Percentiles rank a stretch among this genome's conserved stretches.
Evolutionary conservation across 495 filamentous ascomycete genomes (phyloP).

Genomic region (Friedmanniomyces simplex): DNA sequence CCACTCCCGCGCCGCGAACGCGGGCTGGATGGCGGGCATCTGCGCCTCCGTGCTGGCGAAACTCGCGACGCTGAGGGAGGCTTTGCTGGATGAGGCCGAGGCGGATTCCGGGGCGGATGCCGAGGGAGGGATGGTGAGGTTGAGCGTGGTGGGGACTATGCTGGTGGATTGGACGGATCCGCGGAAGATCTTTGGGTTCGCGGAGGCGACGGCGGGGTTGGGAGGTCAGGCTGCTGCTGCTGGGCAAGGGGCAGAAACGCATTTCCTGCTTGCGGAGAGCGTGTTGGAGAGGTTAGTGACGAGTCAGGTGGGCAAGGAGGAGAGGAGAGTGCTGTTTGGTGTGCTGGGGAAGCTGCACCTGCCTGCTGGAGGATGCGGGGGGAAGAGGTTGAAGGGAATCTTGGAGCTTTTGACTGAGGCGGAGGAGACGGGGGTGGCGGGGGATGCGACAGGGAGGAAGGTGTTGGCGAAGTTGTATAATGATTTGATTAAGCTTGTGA

Average conservation of each 20-base stretch:
- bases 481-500: conserved; percentile 18
- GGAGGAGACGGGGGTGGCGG: conserved; percentile 23
- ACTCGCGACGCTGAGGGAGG: conserved; percentile 41
- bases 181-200: conserved; percentile 66
- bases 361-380: conserved; percentile 35
- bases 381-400: conserved; percentile 29
- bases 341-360: conserved; percentile 79
- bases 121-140: conserved; percentile 42
- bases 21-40: conserved; percentile 62
- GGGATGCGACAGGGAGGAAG: conserved; percentile 28
- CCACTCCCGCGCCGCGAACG: conserved; percentile 69
- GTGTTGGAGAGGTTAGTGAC: conserved; percentile 47
- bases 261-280: conserved; percentile 53
- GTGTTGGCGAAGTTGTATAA: conserved; percentile 25
- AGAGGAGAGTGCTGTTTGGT: conserved; percentile 68
- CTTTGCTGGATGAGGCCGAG: conserved; percentile 45
- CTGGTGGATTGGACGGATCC: conserved; percentile 95
- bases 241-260: conserved; percentile 42
- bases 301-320: conserved; percentile 54
- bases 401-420: conserved; percentile 24
- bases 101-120: conserved; percentile 65
- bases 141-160: conserved; percentile 64
- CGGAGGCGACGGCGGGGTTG: conserved; percentile 36
- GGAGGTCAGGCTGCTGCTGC: conserved; percentile 32
- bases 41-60: conserved; percentile 59